Percentiles rank a stretch among this genome's conserved stretches.
These are phyloP conservation scores for Carpinus viminea DNA, from an alignment of 306 rosid genomes.

Conservation along the genomic window DNA sequence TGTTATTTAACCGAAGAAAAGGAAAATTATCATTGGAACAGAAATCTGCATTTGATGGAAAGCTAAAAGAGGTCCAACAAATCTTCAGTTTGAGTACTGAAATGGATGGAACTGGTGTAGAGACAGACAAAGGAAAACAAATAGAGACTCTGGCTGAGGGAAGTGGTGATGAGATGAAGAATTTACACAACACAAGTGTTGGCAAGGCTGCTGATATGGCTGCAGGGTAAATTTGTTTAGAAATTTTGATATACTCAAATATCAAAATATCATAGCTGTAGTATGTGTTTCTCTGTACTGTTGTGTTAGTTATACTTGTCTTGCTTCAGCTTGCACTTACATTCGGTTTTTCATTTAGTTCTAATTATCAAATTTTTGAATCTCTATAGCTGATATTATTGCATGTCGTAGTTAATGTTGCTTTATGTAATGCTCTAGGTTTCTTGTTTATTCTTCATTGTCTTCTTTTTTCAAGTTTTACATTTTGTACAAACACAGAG, in stretches of 20 bases:
- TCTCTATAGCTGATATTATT: background rate
- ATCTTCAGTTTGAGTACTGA: conserved; percentile 70
- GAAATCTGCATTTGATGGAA: conserved; percentile 73
- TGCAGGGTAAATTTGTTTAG: conserved; percentile 64
- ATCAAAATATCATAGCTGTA: background rate
- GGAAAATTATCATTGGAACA: conserved; percentile 72
- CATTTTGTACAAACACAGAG: background rate
- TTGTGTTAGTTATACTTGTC: background rate
- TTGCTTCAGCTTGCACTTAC: conserved; percentile 1
- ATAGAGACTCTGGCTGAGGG: conserved; percentile 63
- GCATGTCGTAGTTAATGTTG: background rate
- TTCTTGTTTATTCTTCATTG: background rate
- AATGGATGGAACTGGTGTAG: conserved; percentile 56
- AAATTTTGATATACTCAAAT: background rate
- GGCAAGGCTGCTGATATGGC: conserved; percentile 99
- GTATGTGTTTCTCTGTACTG: background rate
- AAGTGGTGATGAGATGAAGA: conserved; percentile 74
- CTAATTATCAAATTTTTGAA: background rate
- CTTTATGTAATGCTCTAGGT: background rate
- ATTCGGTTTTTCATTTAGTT: conserved; percentile 11
- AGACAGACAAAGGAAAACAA: conserved; percentile 73
- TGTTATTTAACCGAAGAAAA: conserved; percentile 84
- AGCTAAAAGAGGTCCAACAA: conserved; percentile 88
- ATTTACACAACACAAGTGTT: conserved; percentile 81
- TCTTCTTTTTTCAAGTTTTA: background rate